phyloP scores from a whole-genome alignment of 2,329 filamentous ascomycete species.

The Epichloe glyceriae region DNA sequence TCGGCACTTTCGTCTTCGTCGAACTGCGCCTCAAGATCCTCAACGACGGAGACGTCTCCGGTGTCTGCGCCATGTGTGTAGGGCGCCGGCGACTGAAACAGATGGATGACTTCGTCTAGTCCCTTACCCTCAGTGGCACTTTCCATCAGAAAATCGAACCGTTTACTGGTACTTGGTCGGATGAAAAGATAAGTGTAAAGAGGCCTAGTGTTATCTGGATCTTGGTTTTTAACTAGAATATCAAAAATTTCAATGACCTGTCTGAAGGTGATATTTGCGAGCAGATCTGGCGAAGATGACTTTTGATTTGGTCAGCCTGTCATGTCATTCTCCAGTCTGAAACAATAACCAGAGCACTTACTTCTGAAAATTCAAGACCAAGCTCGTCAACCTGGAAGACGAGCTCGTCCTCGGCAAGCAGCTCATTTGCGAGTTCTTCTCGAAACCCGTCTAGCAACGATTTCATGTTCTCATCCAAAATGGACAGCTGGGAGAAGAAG shows the following conservation, averaged over 20 bases:
- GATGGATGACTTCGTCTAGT: conserved; percentile 27
- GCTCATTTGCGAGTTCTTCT: conserved; percentile 31
- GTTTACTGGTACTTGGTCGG: conserved; percentile 24
- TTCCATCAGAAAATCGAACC: conserved; percentile 27
- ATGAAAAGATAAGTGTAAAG: conserved; percentile 31
- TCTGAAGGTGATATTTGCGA: conserved; percentile 25
- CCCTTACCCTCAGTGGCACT: conserved; percentile 28
- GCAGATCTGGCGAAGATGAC: conserved; percentile 22
- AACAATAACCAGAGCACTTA: conserved; percentile 15
- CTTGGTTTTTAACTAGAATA: conserved; percentile 30
- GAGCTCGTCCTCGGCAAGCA: conserved; percentile 33
- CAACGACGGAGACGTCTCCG: neutral
- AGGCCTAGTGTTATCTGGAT: conserved; percentile 23
- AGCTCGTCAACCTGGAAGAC: conserved; percentile 39
- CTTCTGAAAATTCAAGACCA: conserved; percentile 39
- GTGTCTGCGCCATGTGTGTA: neutral
- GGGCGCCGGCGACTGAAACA: conserved; percentile 19
- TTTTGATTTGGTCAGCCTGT: conserved; percentile 16
- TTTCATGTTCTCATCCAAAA: conserved; percentile 31
- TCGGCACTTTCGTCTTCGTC: conserved; percentile 13
- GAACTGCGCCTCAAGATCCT: conserved; percentile 3
- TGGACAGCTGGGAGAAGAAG: conserved; percentile 31
- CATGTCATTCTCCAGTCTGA: neutral
- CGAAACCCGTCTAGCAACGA: conserved; percentile 32
- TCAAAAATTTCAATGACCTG: conserved; percentile 31